Evolutionary conservation across 2,329 filamentous ascomycete genomes (phyloP).

Genomic region (Truncatella angustata): DNA sequence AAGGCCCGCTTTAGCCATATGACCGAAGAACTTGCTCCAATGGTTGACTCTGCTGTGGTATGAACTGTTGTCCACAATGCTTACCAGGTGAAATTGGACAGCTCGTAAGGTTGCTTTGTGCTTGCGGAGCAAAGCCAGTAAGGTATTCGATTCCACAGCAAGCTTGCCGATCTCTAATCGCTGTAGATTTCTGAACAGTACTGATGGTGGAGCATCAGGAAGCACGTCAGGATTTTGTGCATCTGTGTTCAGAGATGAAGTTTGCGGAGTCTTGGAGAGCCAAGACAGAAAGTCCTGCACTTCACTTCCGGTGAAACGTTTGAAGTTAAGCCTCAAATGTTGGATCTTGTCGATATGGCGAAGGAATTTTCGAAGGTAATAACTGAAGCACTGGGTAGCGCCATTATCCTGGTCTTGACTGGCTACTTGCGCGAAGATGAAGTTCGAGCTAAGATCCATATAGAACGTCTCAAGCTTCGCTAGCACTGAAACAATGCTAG

Average conservation of each 20-base stretch:
- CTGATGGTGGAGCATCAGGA: slow-evolving; percentile 15
- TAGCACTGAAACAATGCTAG: slow-evolving; percentile 39
- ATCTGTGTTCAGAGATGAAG: neutral
- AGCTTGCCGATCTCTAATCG: slow-evolving; percentile 44
- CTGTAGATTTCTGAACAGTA: slow-evolving; percentile 33
- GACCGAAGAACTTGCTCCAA: slow-evolving; percentile 38
- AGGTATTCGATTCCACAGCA: slow-evolving; percentile 21
- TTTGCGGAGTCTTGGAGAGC: slow-evolving; percentile 27
- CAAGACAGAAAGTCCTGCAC: slow-evolving; percentile 35
- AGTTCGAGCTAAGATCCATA: slow-evolving; percentile 28
- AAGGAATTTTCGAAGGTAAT: slow-evolving; percentile 34
- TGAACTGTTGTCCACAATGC: slow-evolving; percentile 15
- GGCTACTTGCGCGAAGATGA: neutral
- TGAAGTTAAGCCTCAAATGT: slow-evolving; percentile 52
- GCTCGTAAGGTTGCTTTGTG: slow-evolving; percentile 41
- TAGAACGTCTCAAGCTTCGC: slow-evolving; percentile 44
- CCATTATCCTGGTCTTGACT: neutral
- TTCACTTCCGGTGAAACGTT: neutral
- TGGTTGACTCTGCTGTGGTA: slow-evolving; percentile 21
- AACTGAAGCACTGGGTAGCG: neutral
- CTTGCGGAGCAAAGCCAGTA: slow-evolving; percentile 37
- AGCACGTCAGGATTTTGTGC: neutral
- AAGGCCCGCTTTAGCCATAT: slow-evolving; percentile 30
- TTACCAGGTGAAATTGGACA: slow-evolving; percentile 46
- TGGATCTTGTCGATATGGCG: slow-evolving; percentile 38